phyloP scores from a whole-genome alignment of 768 basidiomycete species.

The Naganishia friedmannii region DNA sequence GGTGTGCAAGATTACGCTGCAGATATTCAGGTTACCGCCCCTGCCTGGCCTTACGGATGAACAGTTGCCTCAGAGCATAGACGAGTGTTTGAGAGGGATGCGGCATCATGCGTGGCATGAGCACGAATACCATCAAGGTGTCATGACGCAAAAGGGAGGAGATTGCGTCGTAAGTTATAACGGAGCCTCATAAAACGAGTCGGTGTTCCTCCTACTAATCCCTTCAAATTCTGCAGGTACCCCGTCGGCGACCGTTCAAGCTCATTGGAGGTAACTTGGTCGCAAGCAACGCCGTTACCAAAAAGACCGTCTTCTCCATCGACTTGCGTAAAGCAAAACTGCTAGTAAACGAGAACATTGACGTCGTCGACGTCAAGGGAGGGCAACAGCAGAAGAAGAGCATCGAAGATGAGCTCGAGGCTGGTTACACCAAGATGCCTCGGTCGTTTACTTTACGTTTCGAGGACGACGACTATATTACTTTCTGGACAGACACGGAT shows the following conservation, averaged over 20 bases:
- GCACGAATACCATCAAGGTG: conserved; percentile 85
- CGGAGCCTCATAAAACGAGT: too few species aligned
- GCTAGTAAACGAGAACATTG: conserved; percentile 68
- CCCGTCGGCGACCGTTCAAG: conserved; percentile 74
- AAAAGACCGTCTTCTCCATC: conserved; percentile 83
- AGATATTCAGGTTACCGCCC: conserved; percentile 84
- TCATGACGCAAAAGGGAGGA: conserved; percentile 86
- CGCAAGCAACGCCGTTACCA: conserved; percentile 89
- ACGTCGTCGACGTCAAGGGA: conserved; percentile 20
- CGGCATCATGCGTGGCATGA: conserved; percentile 91
- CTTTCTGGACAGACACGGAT: conserved; percentile 87
- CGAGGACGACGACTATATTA: conserved; percentile 59
- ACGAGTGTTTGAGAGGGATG: conserved; percentile 84
- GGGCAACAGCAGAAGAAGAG: background rate
- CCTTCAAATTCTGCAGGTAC: conserved; percentile 52
- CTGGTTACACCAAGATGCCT: conserved; percentile 32
- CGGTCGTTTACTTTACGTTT: conserved; percentile 79
- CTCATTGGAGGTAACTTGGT: conserved; percentile 56
- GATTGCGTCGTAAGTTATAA: conserved; percentile 75
- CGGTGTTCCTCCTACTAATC: conserved; percentile 1
- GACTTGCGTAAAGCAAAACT: conserved; percentile 77
- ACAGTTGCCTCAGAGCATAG: conserved; percentile 83
- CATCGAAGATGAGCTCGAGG: conserved; percentile 23
- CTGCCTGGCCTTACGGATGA: conserved; percentile 74
- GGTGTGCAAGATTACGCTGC: conserved; percentile 82